Conservation (phyloP, 208 protist genomes). For the Crithidia sp. region DNA sequence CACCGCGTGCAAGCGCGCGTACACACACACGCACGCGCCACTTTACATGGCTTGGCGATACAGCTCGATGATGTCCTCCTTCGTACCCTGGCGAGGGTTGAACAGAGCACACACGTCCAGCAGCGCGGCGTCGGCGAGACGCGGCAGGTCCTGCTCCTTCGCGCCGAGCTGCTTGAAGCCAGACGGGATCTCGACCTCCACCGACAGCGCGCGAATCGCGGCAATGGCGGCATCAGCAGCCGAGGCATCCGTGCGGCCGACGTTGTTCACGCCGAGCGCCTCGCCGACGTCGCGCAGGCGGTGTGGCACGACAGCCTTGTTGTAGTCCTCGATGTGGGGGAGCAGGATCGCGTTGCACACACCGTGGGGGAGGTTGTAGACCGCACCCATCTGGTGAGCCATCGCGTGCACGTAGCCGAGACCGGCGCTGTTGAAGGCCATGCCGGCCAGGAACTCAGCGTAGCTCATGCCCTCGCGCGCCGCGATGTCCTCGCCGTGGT, state of each 20-base stretch:
- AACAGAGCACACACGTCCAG: conserved; percentile 54
- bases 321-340: conserved; percentile 74
- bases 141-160: conserved; percentile 50
- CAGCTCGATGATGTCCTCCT: conserved; percentile 58
- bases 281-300: conserved; percentile 64
- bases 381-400: conserved; percentile 87
- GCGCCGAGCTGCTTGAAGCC: conserved; percentile 66
- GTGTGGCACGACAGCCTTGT: conserved; percentile 57
- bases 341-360: conserved; percentile 91
- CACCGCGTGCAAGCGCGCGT: too few species aligned
- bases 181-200: conserved; percentile 58
- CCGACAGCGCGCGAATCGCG: conserved; percentile 53
- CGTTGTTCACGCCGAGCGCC: conserved; percentile 48
- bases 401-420: conserved; percentile 90
- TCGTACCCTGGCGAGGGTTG: conserved; percentile 61
- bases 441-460: conserved; percentile 85
- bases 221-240: conserved; percentile 61
- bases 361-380: conserved; percentile 88
- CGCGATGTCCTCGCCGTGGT: conserved; percentile 47
- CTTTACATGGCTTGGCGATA: conserved; percentile 47
- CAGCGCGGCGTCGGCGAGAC: conserved; percentile 50
- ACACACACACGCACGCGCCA: too few species aligned
- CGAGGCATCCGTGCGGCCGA: conserved; percentile 41
- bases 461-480: conserved; percentile 87
- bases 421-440: conserved; percentile 92